These are phyloP conservation scores for Vigna mungo DNA, from an alignment of 306 rosid genomes.

Conservation along the genomic window DNA sequence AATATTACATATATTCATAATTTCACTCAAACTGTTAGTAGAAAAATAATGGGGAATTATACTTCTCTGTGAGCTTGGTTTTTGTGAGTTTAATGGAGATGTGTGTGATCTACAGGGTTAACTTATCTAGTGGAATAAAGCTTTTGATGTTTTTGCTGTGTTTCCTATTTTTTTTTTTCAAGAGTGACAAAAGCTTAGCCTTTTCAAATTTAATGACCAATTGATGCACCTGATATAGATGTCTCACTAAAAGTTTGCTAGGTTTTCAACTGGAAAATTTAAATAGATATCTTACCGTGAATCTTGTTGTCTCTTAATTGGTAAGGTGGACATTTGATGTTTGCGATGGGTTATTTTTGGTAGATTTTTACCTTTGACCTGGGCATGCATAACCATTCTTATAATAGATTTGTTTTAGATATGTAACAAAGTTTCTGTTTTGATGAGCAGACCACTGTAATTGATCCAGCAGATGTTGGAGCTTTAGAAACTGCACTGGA, in stretches of 20 bases:
- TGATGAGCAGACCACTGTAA: slow-evolving; percentile 69
- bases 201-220: slow-evolving; percentile 10
- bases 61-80: background rate
- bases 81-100: background rate
- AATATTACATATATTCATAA: background rate
- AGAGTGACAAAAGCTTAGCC: slow-evolving; percentile 1
- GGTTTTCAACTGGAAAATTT: slow-evolving; percentile 3
- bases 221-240: background rate
- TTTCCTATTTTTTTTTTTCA: background rate
- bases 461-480: slow-evolving; percentile 85
- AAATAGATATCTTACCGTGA: background rate
- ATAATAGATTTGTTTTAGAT: slow-evolving; percentile 34
- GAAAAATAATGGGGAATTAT: background rate
- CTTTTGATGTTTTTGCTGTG: background rate
- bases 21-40: background rate
- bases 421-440: slow-evolving; percentile 11
- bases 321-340: slow-evolving; percentile 4
- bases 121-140: background rate
- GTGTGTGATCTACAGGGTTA: background rate
- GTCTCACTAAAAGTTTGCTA: background rate
- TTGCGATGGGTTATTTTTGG: background rate
- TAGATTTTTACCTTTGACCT: background rate
- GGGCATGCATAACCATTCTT: slow-evolving; percentile 3
- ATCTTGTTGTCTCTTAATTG: background rate
- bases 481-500: slow-evolving; percentile 79